Evolutionary conservation across 768 basidiomycete genomes (phyloP), one percentile per base, ranked within the genome.

Genomic region (Boletus bicolor): DNA sequence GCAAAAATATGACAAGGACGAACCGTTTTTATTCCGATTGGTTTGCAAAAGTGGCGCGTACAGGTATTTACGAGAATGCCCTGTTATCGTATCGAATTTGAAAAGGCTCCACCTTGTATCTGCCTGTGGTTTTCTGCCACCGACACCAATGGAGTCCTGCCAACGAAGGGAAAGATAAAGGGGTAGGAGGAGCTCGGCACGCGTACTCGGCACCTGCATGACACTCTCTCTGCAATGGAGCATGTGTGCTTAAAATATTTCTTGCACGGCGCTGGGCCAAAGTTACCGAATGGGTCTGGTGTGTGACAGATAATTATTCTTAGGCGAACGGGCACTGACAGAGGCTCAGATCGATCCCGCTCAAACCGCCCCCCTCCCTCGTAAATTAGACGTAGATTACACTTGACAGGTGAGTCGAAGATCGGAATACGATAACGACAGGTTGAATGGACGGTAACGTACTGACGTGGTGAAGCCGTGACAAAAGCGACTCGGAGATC

Each of bases 231-330:
- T 15, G 45, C 7, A n/a, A 34, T 46, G n/a, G 3, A 35, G 52
- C 21, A 44, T 44, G 48, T 44, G 49, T 51, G 49, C 47, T 42
- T 15, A 15, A 26, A 30, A 14, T 10, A 15, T 30, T 30, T 15
- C 24, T 10, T 32, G 21, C 17, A 39, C 38, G 19, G 19, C 19
- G 21, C 36, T 35, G 62, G 65, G 39, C 21, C 53, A n/a, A n/a
- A 51, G 28, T 55, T 68, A 10, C 63, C 66, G 63, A 65, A 68
- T 59, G 59, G 55, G 65, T 43, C 11, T 53, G 47, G 11, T 44
- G 35, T 19, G n/a, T 38, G 48, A 58, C 60, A 47, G 51, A 55
- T 32, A 8, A 39, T 17, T 46, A 51, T 54, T 51, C 34, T 37
- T 39, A 26, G 49, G 59, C 65, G 49, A 55, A 47, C 14, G 5